Conservation (phyloP, 371 early-diverging fungal genomes). For the Syncephalastrum contaminatum region DNA sequence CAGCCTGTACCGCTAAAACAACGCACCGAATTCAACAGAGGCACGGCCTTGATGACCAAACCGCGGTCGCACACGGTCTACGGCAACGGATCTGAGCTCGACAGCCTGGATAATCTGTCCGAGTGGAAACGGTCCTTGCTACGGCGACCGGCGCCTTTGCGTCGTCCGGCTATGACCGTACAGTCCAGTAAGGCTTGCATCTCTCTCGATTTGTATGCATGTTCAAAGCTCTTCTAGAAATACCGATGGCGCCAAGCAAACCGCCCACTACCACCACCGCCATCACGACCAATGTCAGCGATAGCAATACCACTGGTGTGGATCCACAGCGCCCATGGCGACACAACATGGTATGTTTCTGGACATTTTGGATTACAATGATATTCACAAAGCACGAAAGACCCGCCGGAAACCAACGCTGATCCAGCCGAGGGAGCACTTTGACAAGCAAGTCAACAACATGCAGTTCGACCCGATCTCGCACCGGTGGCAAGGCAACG, state of each 20-base stretch:
- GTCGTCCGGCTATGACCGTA: too few species aligned
- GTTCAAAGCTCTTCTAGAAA: too few species aligned
- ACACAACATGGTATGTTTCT: conserved; percentile 23
- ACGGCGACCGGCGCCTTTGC: too few species aligned
- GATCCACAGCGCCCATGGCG: conserved; percentile 32
- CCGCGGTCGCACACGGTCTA: conserved; percentile 18
- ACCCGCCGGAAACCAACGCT: conserved; percentile 22
- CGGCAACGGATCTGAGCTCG: conserved; percentile 30
- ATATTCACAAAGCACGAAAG: conserved; percentile 6
- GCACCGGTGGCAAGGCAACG: conserved; percentile 39
- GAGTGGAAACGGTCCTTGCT: conserved; percentile 14
- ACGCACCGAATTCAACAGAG: conserved; percentile 5
- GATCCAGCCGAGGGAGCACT: conserved; percentile 23
- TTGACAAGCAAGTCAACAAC: conserved; percentile 23
- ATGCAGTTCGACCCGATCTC: conserved; percentile 31
- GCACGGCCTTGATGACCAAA: conserved; percentile 16
- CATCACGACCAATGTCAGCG: too few species aligned
- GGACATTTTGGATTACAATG: background rate
- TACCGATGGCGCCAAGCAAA: too few species aligned
- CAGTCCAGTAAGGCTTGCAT: too few species aligned
- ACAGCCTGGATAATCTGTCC: conserved; percentile 32
- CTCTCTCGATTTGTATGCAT: too few species aligned
- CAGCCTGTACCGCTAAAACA: background rate
- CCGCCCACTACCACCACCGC: too few species aligned
- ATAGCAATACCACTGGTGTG: background rate